A percentile compares a stretch with the other conserved stretches of the same genome.
phyloP scores from a whole-genome alignment of 768 basidiomycete species.

The Lyophyllum semitale region DNA sequence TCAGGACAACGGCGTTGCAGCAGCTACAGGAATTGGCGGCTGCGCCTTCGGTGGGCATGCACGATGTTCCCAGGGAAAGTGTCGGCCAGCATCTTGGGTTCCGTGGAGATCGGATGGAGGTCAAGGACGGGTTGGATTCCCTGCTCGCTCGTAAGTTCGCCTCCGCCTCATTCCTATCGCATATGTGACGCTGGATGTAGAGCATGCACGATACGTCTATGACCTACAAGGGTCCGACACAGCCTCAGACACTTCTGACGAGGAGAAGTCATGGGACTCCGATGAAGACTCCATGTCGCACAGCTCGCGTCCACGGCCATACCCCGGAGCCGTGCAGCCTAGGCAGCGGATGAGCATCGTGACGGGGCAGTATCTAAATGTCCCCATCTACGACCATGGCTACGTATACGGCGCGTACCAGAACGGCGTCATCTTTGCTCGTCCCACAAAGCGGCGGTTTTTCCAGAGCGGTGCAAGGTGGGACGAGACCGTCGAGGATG shows the following conservation, averaged over 20 bases:
- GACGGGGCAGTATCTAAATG: conserved; percentile 59
- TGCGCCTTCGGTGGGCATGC: conserved; percentile 87
- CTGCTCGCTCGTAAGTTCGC: conserved; percentile 65
- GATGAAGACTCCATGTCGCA: conserved; percentile 41
- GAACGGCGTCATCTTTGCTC: conserved; percentile 26
- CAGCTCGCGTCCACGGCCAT: conserved; percentile 20
- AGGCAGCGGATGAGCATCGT: conserved; percentile 70
- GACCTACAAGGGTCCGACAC: conserved; percentile 53
- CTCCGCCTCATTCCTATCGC: neutral
- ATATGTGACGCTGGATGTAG: conserved; percentile 31
- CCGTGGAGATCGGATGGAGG: conserved; percentile 46
- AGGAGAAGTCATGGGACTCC: conserved; percentile 47
- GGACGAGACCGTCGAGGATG: conserved; percentile 32
- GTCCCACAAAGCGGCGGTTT: conserved; percentile 51
- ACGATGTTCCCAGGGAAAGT: conserved; percentile 76
- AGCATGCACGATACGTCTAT: conserved; percentile 69
- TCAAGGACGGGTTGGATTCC: conserved; percentile 65
- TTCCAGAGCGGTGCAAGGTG: conserved; percentile 50
- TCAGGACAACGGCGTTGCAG: conserved; percentile 39
- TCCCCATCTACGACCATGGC: conserved; percentile 42
- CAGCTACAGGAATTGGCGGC: conserved; percentile 46
- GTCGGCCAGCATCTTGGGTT: conserved; percentile 66
- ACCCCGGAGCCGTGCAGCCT: conserved; percentile 21
- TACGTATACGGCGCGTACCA: conserved; percentile 42
- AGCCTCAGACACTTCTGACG: conserved; percentile 48